These are phyloP conservation scores for Macrophomina pseudophaseolina DNA, from an alignment of 2,329 filamentous ascomycete genomes.

Conservation along the genomic window DNA sequence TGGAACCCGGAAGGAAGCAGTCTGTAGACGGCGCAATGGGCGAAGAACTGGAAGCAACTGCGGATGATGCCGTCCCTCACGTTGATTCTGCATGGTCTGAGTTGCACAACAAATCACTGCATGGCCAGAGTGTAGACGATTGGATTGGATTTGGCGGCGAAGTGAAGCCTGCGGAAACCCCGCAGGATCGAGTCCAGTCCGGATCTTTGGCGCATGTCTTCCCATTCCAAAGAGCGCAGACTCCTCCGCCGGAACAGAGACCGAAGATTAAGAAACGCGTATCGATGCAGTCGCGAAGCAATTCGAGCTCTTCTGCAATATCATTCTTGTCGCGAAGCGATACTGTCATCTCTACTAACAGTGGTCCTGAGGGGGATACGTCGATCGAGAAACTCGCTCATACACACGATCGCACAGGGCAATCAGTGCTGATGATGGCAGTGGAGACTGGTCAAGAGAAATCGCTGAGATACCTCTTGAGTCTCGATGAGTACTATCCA, in stretches of 20 bases:
- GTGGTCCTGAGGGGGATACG: constrained; percentile 80
- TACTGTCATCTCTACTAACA: constrained; percentile 75
- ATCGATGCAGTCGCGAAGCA: constrained; percentile 85
- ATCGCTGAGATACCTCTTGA: constrained; percentile 79
- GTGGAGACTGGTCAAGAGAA: constrained; percentile 67
- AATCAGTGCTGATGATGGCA: constrained; percentile 73
- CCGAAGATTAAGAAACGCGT: constrained; percentile 75
- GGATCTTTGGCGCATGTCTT: constrained; percentile 80
- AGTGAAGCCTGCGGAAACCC: not conserved
- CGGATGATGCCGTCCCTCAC: constrained; percentile 40
- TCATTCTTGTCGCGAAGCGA: constrained; percentile 81
- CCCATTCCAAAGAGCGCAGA: constrained; percentile 75
- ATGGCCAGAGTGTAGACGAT: constrained; percentile 15
- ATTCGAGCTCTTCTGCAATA: constrained; percentile 83
- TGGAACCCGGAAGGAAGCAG: constrained; percentile 67
- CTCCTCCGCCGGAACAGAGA: constrained; percentile 50
- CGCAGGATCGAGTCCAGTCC: constrained; percentile 27
- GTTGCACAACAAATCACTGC: constrained; percentile 15
- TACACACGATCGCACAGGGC: constrained; percentile 72
- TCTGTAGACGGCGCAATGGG: constrained; percentile 52
- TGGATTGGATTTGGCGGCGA: constrained; percentile 15
- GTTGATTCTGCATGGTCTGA: constrained; percentile 27
- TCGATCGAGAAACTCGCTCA: constrained; percentile 79
- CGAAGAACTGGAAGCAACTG: constrained; percentile 45
- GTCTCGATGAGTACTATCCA: constrained; percentile 76